These are phyloP conservation scores for Verbena officinalis DNA, from an alignment of 257 asterid species.

Conservation along the genomic window DNA sequence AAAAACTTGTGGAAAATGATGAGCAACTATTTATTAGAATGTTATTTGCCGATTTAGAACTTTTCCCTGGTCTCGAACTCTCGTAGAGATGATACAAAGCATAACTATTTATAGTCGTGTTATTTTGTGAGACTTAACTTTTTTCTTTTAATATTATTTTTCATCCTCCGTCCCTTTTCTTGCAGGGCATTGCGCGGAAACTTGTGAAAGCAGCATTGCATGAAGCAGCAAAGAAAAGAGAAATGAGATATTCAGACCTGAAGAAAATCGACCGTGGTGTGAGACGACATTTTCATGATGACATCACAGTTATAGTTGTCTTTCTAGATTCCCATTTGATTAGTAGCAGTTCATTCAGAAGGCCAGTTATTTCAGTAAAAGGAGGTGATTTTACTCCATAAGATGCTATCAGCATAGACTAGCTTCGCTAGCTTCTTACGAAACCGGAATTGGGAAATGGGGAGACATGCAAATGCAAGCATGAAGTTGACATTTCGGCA, in stretches of 20 bases:
- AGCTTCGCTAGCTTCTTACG: slow-evolving; percentile 27
- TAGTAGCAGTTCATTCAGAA: slow-evolving; percentile 42
- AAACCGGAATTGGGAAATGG: no score
- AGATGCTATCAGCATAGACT: slow-evolving; percentile 33
- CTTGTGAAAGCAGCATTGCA: slow-evolving; percentile 68
- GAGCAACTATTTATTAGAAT: neutral
- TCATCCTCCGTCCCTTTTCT: no score
- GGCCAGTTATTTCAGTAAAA: slow-evolving; percentile 52
- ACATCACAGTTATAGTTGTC: slow-evolving; percentile 69
- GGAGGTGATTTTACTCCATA: slow-evolving; percentile 38
- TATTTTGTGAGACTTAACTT: neutral
- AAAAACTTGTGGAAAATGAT: neutral
- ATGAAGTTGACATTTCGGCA: slow-evolving; percentile 35
- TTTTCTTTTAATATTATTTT: no score
- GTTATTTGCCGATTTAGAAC: neutral
- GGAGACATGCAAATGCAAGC: no score
- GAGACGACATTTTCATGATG: slow-evolving; percentile 79
- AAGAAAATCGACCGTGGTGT: slow-evolving; percentile 64
- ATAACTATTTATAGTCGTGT: neutral
- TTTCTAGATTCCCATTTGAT: slow-evolving; percentile 54
- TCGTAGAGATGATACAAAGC: neutral
- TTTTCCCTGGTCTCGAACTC: neutral
- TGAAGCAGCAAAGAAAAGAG: slow-evolving; percentile 77
- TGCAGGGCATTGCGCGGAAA: slow-evolving; percentile 70
- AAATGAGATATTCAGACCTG: slow-evolving; percentile 72